phyloP scores from a whole-genome alignment of 306 rosid genomes.

The Trichosanthes truncata region DNA sequence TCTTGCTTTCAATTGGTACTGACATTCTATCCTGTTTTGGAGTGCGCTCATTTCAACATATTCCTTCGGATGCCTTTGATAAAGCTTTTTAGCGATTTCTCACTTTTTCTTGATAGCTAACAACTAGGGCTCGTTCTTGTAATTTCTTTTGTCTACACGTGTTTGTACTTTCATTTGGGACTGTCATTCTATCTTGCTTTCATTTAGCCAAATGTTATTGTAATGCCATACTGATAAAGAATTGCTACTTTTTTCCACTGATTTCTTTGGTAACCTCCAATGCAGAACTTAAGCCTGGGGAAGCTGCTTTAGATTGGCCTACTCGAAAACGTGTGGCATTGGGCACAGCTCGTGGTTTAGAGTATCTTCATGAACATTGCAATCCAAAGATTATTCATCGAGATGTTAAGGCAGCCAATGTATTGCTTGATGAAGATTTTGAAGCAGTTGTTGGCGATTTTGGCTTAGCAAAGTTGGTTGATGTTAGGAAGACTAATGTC shows the following conservation, averaged over 20 bases:
- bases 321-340: conserved; percentile 82
- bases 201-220: neutral
- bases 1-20: neutral
- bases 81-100: neutral
- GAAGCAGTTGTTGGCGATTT: conserved; percentile 99
- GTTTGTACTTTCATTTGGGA: neutral
- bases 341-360: conserved; percentile 96
- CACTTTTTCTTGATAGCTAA: neutral
- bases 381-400: conserved; percentile 97
- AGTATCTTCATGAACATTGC: conserved; percentile 97
- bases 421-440: conserved; percentile 86
- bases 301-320: conserved; percentile 71
- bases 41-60: neutral
- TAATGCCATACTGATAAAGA: neutral
- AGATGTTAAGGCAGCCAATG: conserved; percentile 99
- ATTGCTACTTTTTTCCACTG: neutral
- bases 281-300: conserved; percentile 89
- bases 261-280: conserved; percentile 1
- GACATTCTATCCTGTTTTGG: neutral
- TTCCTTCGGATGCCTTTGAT: neutral
- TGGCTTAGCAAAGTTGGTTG: conserved; percentile 97
- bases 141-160: neutral
- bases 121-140: neutral
- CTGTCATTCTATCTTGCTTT: neutral
- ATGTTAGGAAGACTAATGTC: conserved; percentile 83